These are phyloP conservation scores for Luffa aegyptiaca DNA, from an alignment of 306 rosid genomes.

Conservation along the genomic window DNA sequence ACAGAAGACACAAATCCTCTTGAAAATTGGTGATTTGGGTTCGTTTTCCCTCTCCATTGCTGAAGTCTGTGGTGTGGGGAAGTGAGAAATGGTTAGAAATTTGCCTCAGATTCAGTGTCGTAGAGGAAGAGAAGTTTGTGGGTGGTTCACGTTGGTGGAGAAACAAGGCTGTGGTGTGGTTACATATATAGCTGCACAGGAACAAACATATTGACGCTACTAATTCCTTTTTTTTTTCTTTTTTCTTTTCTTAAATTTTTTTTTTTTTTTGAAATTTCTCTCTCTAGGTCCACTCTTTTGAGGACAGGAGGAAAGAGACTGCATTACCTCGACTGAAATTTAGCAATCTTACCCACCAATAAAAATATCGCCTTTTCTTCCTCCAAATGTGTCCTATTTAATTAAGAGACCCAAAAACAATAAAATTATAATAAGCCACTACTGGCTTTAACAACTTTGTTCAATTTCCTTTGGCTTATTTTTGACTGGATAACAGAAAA, in stretches of 20 bases:
- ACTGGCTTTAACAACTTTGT: neutral
- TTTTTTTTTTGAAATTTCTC: neutral
- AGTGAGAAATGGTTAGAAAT: neutral
- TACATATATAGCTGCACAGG: conserved; percentile 30
- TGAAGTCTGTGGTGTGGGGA: neutral
- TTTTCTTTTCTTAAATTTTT: neutral
- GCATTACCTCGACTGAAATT: conserved; percentile 4
- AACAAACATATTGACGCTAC: conserved; percentile 21
- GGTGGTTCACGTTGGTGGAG: conserved; percentile 19
- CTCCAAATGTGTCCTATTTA: neutral
- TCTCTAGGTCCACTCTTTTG: conserved; percentile 16
- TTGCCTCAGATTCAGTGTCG: conserved; percentile 23
- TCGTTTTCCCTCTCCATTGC: conserved; percentile 38
- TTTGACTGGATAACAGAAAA: conserved; percentile 5
- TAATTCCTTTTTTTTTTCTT: neutral
- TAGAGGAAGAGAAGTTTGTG: conserved; percentile 22
- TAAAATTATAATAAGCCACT: neutral
- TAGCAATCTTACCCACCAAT: conserved; percentile 12
- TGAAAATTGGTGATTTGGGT: conserved; percentile 58
- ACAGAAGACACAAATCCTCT: conserved; percentile 89
- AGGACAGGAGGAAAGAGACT: conserved; percentile 21
- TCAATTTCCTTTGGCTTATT: neutral
- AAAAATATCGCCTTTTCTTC: neutral
- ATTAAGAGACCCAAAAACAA: neutral
- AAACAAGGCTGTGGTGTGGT: conserved; percentile 5